A percentile compares a stretch with the other conserved stretches of the same genome.
These are phyloP conservation scores for Ceratocystis smalleyi DNA, from an alignment of 2,329 filamentous ascomycete species.

Conservation along the genomic window DNA sequence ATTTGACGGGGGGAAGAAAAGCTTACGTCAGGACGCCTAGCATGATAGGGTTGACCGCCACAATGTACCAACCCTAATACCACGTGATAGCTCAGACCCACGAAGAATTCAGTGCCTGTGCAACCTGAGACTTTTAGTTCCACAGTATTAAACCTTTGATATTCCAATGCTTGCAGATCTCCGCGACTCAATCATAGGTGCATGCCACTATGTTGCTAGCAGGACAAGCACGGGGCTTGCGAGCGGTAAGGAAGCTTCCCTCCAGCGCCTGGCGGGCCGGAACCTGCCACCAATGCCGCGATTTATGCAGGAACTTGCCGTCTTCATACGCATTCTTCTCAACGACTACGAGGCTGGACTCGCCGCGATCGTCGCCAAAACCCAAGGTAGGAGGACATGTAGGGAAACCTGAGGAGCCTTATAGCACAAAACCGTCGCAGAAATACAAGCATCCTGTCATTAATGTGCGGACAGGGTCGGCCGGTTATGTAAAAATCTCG, in stretches of 20 bases:
- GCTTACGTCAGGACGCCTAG: neutral
- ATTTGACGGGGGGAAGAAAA: constrained; percentile 55
- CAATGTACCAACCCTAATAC: neutral
- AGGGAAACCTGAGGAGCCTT: too few species aligned
- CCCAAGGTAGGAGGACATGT: too few species aligned
- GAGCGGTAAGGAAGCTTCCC: neutral
- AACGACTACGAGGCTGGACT: neutral
- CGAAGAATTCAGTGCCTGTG: neutral
- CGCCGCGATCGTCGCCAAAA: neutral
- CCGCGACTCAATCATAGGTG: neutral
- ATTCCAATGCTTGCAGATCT: neutral
- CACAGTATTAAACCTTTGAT: neutral
- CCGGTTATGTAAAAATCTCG: constrained; percentile 37
- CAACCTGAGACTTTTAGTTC: neutral
- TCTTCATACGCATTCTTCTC: neutral
- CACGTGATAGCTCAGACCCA: neutral
- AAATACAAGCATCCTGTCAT: constrained; percentile 20
- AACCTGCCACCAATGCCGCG: neutral
- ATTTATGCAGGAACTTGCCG: neutral
- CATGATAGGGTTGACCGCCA: neutral
- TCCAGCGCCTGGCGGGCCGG: neutral
- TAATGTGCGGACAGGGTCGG: constrained; percentile 33
- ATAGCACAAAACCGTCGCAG: neutral
- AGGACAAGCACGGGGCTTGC: neutral
- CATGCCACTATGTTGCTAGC: neutral